phyloP scores from a whole-genome alignment of 2,329 filamentous ascomycete species.

The Amauroascus niger region DNA sequence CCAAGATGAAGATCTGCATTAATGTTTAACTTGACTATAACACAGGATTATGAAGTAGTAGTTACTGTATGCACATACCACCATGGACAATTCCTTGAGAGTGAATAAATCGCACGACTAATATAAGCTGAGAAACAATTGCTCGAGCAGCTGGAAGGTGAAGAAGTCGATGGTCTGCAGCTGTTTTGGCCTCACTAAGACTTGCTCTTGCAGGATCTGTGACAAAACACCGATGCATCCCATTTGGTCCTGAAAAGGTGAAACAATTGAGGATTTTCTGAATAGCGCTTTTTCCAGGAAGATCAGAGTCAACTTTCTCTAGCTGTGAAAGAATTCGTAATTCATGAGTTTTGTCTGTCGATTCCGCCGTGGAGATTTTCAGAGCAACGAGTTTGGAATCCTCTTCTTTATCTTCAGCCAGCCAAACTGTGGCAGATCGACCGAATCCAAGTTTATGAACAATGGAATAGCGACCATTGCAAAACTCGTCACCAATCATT shows the following conservation, averaged over 20 bases:
- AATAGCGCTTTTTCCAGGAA: conserved; percentile 16
- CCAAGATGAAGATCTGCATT: conserved; percentile 22
- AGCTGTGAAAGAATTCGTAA: neutral
- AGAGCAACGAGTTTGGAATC: neutral
- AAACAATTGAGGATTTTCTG: conserved; percentile 24
- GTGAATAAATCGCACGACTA: conserved; percentile 19
- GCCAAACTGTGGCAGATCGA: conserved; percentile 4
- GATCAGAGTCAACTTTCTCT: neutral
- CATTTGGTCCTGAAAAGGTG: conserved; percentile 20
- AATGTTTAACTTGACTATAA: neutral
- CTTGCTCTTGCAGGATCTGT: conserved; percentile 17
- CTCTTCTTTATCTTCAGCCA: neutral
- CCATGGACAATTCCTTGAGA: conserved; percentile 24
- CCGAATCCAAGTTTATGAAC: conserved; percentile 10
- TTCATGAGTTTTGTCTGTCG: neutral
- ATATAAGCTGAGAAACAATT: conserved; percentile 20
- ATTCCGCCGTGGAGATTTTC: conserved; percentile 13
- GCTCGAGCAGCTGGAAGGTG: conserved; percentile 17
- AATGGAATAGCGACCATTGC: conserved; percentile 3
- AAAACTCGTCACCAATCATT: conserved; percentile 3
- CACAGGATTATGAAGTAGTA: neutral
- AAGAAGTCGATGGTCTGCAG: conserved; percentile 16
- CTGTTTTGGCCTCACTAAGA: conserved; percentile 18
- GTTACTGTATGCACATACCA: conserved; percentile 14
- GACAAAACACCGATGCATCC: conserved; percentile 20